These are phyloP conservation scores for Symmetrospora coprosmae DNA, from an alignment of 768 basidiomycete genomes.

Conservation along the genomic window DNA sequence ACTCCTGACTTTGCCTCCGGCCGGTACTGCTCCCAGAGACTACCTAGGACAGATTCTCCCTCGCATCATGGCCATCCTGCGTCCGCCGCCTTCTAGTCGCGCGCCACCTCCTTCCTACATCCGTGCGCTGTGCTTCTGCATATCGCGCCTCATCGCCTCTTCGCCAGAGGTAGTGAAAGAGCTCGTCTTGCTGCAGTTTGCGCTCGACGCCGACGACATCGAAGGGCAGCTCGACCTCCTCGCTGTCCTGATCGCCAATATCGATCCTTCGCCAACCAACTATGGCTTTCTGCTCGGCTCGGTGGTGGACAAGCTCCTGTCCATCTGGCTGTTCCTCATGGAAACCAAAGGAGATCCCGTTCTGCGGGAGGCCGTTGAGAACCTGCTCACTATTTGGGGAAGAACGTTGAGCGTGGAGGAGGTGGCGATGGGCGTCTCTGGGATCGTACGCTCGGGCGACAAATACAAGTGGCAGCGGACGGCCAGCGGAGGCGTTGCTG, in stretches of 20 bases:
- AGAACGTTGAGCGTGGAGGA: conserved; percentile 48
- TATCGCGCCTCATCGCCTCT: conserved; percentile 12
- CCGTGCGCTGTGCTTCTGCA: conserved; percentile 45
- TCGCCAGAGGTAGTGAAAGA: conserved; percentile 27
- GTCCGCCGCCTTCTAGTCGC: neutral
- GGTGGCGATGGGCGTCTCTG: conserved; percentile 49
- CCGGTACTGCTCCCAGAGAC: conserved; percentile 38
- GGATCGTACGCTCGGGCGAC: conserved; percentile 41
- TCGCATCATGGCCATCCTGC: conserved; percentile 29
- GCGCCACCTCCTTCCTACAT: conserved; percentile 42
- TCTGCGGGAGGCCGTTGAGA: conserved; percentile 48
- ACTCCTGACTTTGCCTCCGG: conserved; percentile 53
- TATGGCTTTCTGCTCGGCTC: conserved; percentile 54
- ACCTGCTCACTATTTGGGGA: conserved; percentile 61
- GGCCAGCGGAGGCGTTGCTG: conserved; percentile 44
- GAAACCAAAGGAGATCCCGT: conserved; percentile 48
- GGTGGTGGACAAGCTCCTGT: conserved; percentile 47
- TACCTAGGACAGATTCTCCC: conserved; percentile 33
- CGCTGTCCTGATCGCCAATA: conserved; percentile 51
- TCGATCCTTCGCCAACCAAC: conserved; percentile 61
- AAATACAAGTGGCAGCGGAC: conserved; percentile 38
- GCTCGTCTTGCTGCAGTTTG: conserved; percentile 38
- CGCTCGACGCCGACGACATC: conserved; percentile 28
- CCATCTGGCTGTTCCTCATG: conserved; percentile 49
- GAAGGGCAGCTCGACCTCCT: conserved; percentile 35